phyloP scores from a whole-genome alignment of 2,329 filamentous ascomycete species.

The Aotearoamyces nothofagi region DNA sequence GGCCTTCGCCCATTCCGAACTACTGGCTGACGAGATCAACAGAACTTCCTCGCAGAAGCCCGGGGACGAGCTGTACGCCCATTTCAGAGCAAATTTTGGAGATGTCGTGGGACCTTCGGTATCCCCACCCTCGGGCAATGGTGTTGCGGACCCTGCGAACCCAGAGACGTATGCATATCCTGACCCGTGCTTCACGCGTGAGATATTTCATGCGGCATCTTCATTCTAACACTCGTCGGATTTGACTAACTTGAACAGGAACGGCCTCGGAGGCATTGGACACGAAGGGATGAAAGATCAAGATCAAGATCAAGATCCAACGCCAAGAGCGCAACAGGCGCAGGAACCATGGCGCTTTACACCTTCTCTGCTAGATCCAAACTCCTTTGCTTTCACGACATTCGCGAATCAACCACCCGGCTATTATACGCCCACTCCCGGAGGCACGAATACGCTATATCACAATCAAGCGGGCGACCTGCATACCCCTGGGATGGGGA shows the following conservation, averaged over 20 bases:
- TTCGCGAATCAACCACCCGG: constrained; percentile 69
- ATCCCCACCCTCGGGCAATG: too few species aligned
- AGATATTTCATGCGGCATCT: too few species aligned
- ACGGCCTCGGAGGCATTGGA: constrained; percentile 5
- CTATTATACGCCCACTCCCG: constrained; percentile 81
- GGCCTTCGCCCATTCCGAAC: too few species aligned
- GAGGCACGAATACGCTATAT: constrained; percentile 65
- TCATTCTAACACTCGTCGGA: too few species aligned
- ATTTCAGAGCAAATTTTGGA: constrained; percentile 78
- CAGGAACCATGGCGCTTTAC: constrained; percentile 73
- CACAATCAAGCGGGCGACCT: constrained; percentile 75
- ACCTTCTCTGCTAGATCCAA: constrained; percentile 75
- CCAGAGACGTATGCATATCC: too few species aligned
- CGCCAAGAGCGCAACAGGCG: constrained; percentile 60
- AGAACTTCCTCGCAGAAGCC: constrained; percentile 60
- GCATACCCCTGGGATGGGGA: constrained; percentile 69
- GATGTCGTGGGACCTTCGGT: too few species aligned
- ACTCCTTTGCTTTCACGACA: constrained; percentile 62
- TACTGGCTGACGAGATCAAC: too few species aligned
- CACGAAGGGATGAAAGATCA: constrained; percentile 46
- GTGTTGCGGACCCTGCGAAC: too few species aligned
- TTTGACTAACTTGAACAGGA: too few species aligned
- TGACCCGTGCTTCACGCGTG: too few species aligned
- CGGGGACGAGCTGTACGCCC: constrained; percentile 66
- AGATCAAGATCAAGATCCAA: constrained; percentile 75